Conservation (phyloP, 2,329 filamentous ascomycete genomes). For the Phialemonium atrogriseum region DNA sequence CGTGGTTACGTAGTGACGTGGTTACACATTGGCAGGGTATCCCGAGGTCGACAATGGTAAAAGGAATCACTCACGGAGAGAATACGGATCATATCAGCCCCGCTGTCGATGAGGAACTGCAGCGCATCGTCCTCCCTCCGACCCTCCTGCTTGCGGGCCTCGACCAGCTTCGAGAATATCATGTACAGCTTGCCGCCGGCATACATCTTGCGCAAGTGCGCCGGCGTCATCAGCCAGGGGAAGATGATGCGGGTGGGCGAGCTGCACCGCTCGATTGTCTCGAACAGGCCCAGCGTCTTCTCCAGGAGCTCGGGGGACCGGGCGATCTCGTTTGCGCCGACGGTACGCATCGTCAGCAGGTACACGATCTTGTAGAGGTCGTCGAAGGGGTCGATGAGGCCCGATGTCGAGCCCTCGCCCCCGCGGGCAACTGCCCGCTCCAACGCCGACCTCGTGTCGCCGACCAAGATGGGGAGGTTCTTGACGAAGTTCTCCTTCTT, state of each 20-base stretch:
- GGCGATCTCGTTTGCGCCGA: slow-evolving; percentile 45
- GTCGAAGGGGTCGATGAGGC: slow-evolving; percentile 43
- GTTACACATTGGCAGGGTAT: too few relatives aligned
- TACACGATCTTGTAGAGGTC: slow-evolving; percentile 44
- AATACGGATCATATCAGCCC: slow-evolving; percentile 33
- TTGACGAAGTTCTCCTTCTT: slow-evolving; percentile 27
- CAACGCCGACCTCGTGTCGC: slow-evolving; percentile 30
- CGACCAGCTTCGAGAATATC: slow-evolving; percentile 37
- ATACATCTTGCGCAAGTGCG: slow-evolving; percentile 32
- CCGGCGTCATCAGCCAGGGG: slow-evolving; percentile 38
- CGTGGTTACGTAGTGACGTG: too few relatives aligned
- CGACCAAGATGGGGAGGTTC: slow-evolving; percentile 31
- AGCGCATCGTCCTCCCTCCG: slow-evolving; percentile 38
- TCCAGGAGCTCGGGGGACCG: slow-evolving; percentile 31
- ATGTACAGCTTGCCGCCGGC: slow-evolving; percentile 38
- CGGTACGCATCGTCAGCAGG: slow-evolving; percentile 47
- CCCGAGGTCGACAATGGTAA: too few relatives aligned
- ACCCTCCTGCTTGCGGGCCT: slow-evolving; percentile 32
- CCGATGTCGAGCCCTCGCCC: slow-evolving; percentile 11
- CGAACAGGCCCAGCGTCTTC: slow-evolving; percentile 35
- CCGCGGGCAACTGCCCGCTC: slow-evolving; percentile 24
- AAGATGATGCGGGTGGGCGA: slow-evolving; percentile 41
- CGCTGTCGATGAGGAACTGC: slow-evolving; percentile 44
- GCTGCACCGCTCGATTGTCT: slow-evolving; percentile 33
- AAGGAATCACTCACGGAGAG: slow-evolving; percentile 24